These are phyloP conservation scores for Jamesozyma gamospora DNA, from an alignment of 805 yeast genomes.

Conservation along the genomic window DNA sequence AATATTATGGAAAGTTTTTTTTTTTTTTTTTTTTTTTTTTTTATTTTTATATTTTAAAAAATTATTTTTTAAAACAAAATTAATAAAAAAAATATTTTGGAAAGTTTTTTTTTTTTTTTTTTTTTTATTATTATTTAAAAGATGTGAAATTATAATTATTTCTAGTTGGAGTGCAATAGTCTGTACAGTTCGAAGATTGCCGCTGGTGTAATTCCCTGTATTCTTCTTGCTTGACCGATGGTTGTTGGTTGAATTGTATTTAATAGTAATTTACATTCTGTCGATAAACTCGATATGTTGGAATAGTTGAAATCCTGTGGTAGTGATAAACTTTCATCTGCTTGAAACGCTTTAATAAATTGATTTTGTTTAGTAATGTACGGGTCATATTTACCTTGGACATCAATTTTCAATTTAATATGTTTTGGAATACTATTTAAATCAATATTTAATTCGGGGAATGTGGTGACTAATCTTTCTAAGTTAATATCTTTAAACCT, in stretches of 20 bases:
- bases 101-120: too few relatives aligned
- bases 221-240: constrained; percentile 88
- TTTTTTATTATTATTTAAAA: too few relatives aligned
- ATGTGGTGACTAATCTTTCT: constrained; percentile 19
- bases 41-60: too few relatives aligned
- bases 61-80: too few relatives aligned
- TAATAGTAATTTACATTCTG: constrained; percentile 60
- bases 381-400: constrained; percentile 78
- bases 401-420: constrained; percentile 50
- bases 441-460: constrained; percentile 31
- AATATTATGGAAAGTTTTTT: too few relatives aligned
- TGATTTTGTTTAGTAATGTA: constrained; percentile 64
- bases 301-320: constrained; percentile 61
- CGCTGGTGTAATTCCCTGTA: constrained; percentile 93
- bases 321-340: constrained; percentile 69
- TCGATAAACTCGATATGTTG: constrained; percentile 51
- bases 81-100: too few relatives aligned
- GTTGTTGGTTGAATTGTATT: constrained; percentile 77
- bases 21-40: too few relatives aligned
- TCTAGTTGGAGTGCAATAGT: too few relatives aligned
- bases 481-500: constrained; percentile 40
- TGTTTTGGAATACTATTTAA: constrained; percentile 32
- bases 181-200: constrained; percentile 70
- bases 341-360: constrained; percentile 64
- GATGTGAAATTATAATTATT: too few relatives aligned